Evolutionary conservation across 140 eudicot species (phyloP).

Genomic region (Senecio squalidus): DNA sequence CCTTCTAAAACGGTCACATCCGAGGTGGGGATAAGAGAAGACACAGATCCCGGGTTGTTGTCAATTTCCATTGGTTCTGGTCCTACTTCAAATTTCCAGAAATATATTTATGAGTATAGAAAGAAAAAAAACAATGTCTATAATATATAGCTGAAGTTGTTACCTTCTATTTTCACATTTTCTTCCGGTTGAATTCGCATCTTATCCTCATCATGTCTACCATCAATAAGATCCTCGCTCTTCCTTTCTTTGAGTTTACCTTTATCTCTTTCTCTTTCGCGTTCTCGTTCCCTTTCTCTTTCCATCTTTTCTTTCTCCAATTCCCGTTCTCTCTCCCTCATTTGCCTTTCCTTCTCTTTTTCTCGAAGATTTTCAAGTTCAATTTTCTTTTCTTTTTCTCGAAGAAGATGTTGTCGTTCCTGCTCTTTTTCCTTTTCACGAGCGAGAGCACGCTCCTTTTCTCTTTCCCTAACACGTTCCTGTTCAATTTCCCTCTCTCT

Average conservation of each 20-base stretch:
- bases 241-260: constrained; percentile 72
- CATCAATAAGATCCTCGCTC: constrained; percentile 42
- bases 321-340: constrained; percentile 35
- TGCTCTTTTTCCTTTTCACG: constrained; percentile 49
- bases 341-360: constrained; percentile 35
- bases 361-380: constrained; percentile 42
- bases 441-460: constrained; percentile 31
- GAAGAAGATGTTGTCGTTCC: constrained; percentile 35
- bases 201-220: constrained; percentile 44
- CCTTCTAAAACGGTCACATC: constrained; percentile 90
- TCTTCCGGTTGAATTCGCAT: constrained; percentile 38
- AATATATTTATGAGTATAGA: constrained; percentile 14
- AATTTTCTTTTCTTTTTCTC: constrained; percentile 46
- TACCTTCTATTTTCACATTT: constrained; percentile 53
- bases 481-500: constrained; percentile 46
- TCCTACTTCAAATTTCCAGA: constrained; percentile 33
- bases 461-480: constrained; percentile 40
- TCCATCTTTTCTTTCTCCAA: constrained; percentile 43
- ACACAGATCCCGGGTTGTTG: constrained; percentile 35
- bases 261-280: constrained; percentile 35
- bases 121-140: neutral
- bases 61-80: constrained; percentile 96
- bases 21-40: constrained; percentile 52
- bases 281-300: constrained; percentile 41
- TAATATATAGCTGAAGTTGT: constrained; percentile 5